Conservation (phyloP, 2,329 filamentous ascomycete species). For the Sphaerulina populicola region DNA sequence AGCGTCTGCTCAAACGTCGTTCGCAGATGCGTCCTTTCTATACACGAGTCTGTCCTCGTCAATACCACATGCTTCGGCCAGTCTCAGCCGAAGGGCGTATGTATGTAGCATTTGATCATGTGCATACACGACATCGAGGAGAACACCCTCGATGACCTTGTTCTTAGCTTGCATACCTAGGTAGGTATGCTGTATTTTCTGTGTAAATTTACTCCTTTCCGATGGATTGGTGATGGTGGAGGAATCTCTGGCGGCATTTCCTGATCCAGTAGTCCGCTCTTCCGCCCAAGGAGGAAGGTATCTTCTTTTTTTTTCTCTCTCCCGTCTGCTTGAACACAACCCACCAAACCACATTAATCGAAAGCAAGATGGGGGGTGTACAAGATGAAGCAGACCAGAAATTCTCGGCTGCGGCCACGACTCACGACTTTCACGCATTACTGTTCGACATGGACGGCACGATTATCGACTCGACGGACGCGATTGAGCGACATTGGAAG, state of each 20-base stretch:
- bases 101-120: not conserved
- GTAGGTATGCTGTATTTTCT: not conserved
- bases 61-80: not conserved
- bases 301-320: not conserved
- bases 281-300: not conserved
- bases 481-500: slow-evolving; percentile 71
- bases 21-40: not conserved
- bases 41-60: not conserved
- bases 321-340: not conserved
- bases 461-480: slow-evolving; percentile 71
- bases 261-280: too few relatives aligned
- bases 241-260: too few relatives aligned
- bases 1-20: not conserved
- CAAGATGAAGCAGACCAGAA: slow-evolving; percentile 14
- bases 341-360: not conserved
- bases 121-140: not conserved
- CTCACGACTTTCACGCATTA: slow-evolving; percentile 38
- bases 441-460: slow-evolving; percentile 75
- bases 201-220: not conserved
- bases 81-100: not conserved
- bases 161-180: too few relatives aligned
- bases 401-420: slow-evolving; percentile 38
- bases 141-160: too few relatives aligned
- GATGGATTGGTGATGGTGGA: not conserved
- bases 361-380: not conserved